Conservation (phyloP, 2,329 filamentous ascomycete genomes). For the Lanzia echinophila region DNA sequence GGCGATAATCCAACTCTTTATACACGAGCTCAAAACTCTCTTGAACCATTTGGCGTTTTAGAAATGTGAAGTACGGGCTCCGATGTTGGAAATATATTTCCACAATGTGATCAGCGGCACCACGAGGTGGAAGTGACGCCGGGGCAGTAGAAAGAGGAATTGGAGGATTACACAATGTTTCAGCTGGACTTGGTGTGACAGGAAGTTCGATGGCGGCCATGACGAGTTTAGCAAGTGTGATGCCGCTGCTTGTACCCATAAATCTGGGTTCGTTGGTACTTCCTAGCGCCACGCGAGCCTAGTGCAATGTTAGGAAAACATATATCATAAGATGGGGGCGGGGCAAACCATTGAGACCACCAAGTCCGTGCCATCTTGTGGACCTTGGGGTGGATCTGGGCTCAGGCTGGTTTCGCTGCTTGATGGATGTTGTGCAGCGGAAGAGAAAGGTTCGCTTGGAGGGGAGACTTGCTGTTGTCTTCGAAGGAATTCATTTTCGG, state of each 20-base stretch:
- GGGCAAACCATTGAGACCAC: background rate
- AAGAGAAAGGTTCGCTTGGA: background rate
- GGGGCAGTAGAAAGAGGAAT: constrained; percentile 4
- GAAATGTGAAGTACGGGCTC: constrained; percentile 30
- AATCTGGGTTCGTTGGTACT: constrained; percentile 27
- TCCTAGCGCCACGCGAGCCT: constrained; percentile 20
- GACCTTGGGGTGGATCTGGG: background rate
- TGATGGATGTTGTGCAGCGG: background rate
- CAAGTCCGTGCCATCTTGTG: background rate
- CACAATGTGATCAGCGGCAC: constrained; percentile 30
- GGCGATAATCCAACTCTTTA: constrained; percentile 7
- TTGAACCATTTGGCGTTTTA: constrained; percentile 25
- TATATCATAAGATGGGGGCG: background rate
- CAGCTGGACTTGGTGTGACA: constrained; percentile 4
- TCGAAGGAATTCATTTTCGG: constrained; percentile 15
- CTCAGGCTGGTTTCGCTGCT: background rate
- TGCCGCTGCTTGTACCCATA: constrained; percentile 30
- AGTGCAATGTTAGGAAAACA: background rate
- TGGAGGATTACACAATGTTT: constrained; percentile 8
- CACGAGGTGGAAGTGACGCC: constrained; percentile 30
- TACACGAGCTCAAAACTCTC: constrained; percentile 28
- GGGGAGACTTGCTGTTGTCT: background rate
- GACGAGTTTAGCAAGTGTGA: constrained; percentile 32
- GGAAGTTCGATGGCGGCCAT: constrained; percentile 26
- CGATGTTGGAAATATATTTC: constrained; percentile 32